phyloP scores from a whole-genome alignment of 768 basidiomycete genomes.

The Tylopilus intermedius region DNA sequence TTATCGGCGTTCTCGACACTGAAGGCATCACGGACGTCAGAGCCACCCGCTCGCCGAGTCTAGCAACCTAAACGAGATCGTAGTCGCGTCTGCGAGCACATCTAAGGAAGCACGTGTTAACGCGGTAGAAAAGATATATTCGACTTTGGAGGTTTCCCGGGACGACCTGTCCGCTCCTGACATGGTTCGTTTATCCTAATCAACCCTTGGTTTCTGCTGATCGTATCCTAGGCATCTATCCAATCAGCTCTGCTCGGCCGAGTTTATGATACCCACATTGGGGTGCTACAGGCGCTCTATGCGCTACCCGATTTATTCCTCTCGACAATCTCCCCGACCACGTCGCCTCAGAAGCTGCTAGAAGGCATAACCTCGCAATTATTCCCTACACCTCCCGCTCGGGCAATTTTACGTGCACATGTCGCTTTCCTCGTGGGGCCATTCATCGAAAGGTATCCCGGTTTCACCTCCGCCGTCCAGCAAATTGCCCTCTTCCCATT shows the following conservation, averaged over 20 bases:
- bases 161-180: conserved; percentile 34
- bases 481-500: conserved; percentile 64
- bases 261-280: conserved; percentile 55
- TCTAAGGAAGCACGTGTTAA: conserved; percentile 54
- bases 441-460: conserved; percentile 34
- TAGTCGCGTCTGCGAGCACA: conserved; percentile 55
- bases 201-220: conserved; percentile 2
- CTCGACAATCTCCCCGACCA: conserved; percentile 25
- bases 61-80: conserved; percentile 38
- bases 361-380: conserved; percentile 25
- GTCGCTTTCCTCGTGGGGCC: conserved; percentile 50
- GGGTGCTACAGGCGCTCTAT: conserved; percentile 69
- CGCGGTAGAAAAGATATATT: conserved; percentile 56
- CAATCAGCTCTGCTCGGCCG: conserved; percentile 64
- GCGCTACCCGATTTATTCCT: conserved; percentile 42
- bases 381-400: conserved; percentile 40
- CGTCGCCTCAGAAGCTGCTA: conserved; percentile 21
- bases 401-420: conserved; percentile 51
- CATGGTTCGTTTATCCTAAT: conserved; percentile 16
- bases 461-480: conserved; percentile 35
- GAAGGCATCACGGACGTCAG: conserved; percentile 10
- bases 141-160: conserved; percentile 27
- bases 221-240: conserved; percentile 43
- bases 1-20: neutral
- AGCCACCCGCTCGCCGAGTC: conserved; percentile 19